Evolutionary conservation across 257 asterid species (phyloP).

Genomic region (Scutellaria minor): DNA sequence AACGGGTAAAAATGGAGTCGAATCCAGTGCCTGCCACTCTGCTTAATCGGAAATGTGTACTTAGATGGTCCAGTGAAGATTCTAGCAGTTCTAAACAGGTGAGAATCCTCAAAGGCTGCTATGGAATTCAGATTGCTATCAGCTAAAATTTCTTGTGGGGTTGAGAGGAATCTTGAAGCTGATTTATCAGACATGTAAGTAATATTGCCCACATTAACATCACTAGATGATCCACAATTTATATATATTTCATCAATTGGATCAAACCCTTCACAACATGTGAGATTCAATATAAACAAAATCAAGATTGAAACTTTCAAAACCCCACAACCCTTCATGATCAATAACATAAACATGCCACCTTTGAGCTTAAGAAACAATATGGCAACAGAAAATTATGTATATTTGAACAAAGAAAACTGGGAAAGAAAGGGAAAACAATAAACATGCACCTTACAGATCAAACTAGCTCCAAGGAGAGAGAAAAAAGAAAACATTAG

Average conservation of each 20-base stretch:
- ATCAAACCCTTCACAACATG: constrained; percentile 41
- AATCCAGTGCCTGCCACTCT: constrained; percentile 63
- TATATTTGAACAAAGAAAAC: neutral
- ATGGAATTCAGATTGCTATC: constrained; percentile 39
- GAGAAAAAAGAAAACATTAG: constrained; percentile 19
- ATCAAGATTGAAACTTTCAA: constrained; percentile 39
- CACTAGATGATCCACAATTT: constrained; percentile 67
- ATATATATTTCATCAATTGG: constrained; percentile 56
- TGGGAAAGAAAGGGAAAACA: constrained; percentile 16
- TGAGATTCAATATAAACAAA: constrained; percentile 45
- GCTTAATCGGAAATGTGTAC: constrained; percentile 52
- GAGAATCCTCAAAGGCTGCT: constrained; percentile 45
- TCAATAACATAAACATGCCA: constrained; percentile 28
- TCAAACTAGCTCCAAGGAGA: constrained; percentile 38
- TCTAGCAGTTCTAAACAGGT: constrained; percentile 54
- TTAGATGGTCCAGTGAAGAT: constrained; percentile 52
- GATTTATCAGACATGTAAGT: constrained; percentile 58
- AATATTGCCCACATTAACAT: constrained; percentile 49
- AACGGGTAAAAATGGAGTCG: constrained; percentile 60
- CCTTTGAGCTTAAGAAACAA: constrained; percentile 42
- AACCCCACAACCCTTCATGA: constrained; percentile 42
- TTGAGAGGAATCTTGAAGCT: constrained; percentile 48
- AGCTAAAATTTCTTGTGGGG: constrained; percentile 51
- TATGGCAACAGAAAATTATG: constrained; percentile 7
- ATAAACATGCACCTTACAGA: constrained; percentile 48